A percentile compares a stretch with the other conserved stretches of the same genome.
phyloP scores from a whole-genome alignment of 306 rosid genomes.

The Ochetophila trinervis region DNA sequence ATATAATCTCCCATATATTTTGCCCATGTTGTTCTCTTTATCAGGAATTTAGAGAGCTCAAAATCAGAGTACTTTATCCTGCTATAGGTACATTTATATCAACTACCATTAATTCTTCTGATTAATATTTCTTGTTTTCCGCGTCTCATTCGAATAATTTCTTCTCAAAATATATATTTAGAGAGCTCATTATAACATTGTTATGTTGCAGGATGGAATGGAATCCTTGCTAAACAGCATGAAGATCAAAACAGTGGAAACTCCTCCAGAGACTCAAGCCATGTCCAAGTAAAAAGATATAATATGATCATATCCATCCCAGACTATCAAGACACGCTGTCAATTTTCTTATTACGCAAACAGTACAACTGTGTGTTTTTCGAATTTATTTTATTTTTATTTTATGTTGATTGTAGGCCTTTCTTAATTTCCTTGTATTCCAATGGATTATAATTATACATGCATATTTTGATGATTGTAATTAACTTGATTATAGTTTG shows the following conservation, averaged over 20 bases:
- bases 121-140: not conserved
- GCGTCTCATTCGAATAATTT: no score
- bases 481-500: no score
- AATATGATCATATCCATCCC: no score
- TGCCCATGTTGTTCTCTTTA: conserved; percentile 70
- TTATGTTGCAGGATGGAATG: conserved; percentile 53
- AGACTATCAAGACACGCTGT: no score
- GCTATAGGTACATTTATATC: conserved; percentile 40
- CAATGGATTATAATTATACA: no score
- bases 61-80: conserved; percentile 59
- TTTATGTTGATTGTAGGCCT: no score
- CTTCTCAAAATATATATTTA: not conserved
- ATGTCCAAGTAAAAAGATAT: conserved; percentile 33
- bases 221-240: conserved; percentile 46
- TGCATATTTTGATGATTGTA: no score
- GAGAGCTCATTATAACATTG: not conserved
- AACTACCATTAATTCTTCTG: not conserved
- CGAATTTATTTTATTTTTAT: no score
- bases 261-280: conserved; percentile 45
- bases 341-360: no score
- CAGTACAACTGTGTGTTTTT: no score
- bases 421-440: no score
- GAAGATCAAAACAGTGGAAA: conserved; percentile 31
- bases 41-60: conserved; percentile 63
- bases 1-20: conserved; percentile 59